Base-by-base conservation (phyloP, 1,139 yeast species). In the Kodamaea sp. region DNA sequence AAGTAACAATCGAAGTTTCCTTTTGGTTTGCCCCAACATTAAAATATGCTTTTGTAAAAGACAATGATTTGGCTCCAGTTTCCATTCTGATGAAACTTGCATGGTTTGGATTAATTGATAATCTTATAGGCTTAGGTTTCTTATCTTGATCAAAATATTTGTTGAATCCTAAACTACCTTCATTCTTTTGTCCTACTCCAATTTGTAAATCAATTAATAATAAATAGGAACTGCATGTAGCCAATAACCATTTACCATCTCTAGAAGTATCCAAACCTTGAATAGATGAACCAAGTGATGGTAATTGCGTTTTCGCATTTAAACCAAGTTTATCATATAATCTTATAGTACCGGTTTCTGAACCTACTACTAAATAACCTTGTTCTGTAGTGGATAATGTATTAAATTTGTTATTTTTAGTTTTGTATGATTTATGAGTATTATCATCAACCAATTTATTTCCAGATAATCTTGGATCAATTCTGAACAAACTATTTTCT, bases 241-340 rank as follows among this genome's bases (percentile, higher is more conserved):
- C 94, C 44, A 89, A 65, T 31, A 88, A 53, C 86, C 90, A 88
- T 52, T 78, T 70, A 41, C 96, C 96, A 56, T 85, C 94, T 22
- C 83, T 79, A 6, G 95, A 80, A 1, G 78, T 79, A 43, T 84
- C 90, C 24, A 86, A 52, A 23, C 84, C 84, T 35, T 71, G 63
- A 35, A 84, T 77, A 2, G 79, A 67, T 48, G 86, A 94, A 10
- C 96, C 96, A 39, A 88, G 65, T 0, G 95, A 87, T 1, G 96
- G 96, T 29, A 88, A 63, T 15, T 77, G 71, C 1, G 92, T 81
- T 62, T 83, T 86, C 1, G 96, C 96, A 49, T 75, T 77, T 41
- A 73, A 68, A 10, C 95, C 95, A 9, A 87, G 54, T 44, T 75
- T 67, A 59, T 87, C 87, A 57, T 75, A 87, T 32, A 88, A 69